These are phyloP conservation scores for Colletotrichum cuscutae DNA, from an alignment of 2,329 filamentous ascomycete species.

Conservation along the genomic window DNA sequence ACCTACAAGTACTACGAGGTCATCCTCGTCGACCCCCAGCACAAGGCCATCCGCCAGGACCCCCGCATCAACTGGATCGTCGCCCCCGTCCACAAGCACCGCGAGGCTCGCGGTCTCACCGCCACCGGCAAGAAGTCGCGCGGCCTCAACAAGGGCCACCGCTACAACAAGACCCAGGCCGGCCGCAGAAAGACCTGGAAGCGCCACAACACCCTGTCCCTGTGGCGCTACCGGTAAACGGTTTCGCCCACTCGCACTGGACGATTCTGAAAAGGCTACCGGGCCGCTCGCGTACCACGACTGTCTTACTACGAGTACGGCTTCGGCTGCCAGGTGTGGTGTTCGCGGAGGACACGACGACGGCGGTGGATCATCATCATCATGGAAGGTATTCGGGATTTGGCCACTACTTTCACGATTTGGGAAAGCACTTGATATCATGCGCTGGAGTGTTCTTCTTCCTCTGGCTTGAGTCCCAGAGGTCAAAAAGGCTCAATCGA, in stretches of 20 bases:
- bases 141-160: slow-evolving; percentile 99
- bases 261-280: slow-evolving; percentile 1
- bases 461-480: slow-evolving; percentile 28
- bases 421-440: slow-evolving; percentile 32
- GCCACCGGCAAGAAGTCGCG: slow-evolving; percentile 99
- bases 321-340: slow-evolving; percentile 17
- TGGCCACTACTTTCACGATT: slow-evolving; percentile 26
- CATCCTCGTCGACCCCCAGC: slow-evolving; percentile 99
- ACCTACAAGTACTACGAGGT: slow-evolving; percentile 99
- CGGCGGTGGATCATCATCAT: slow-evolving; percentile 21
- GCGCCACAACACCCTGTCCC: slow-evolving; percentile 98
- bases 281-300: not conserved
- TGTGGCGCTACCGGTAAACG: slow-evolving; percentile 94
- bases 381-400: slow-evolving; percentile 26
- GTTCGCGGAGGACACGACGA: slow-evolving; percentile 23
- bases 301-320: not conserved
- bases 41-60: slow-evolving; percentile 99
- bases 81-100: slow-evolving; percentile 99
- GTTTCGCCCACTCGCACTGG: slow-evolving; percentile 24
- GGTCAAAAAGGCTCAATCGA: slow-evolving; percentile 22
- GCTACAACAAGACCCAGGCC: slow-evolving; percentile 97
- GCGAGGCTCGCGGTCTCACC: slow-evolving; percentile 96
- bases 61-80: slow-evolving; percentile 99
- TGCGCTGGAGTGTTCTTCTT: slow-evolving; percentile 34
- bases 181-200: slow-evolving; percentile 99